Evolutionary conservation across 805 yeast genomes (phyloP), one percentile per base, ranked within the genome.

Genomic region (Yamadazyma akitaensis): DNA sequence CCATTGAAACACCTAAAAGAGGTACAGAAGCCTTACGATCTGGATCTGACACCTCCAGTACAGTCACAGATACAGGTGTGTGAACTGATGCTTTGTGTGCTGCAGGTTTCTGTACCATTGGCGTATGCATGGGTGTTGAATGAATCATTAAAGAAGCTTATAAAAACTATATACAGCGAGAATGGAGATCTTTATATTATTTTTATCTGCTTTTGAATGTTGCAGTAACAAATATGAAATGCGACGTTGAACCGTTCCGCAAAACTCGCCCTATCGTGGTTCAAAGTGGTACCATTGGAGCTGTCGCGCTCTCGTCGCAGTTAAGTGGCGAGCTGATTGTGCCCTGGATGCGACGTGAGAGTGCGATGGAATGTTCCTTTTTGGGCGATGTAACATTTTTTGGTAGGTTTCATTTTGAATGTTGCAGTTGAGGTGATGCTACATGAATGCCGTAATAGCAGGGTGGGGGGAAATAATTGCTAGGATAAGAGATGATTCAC

Each of bases 221-320:
- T 38, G 41, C 41, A 38, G 41, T 38, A 38, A 38, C 41, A 25
- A 16, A 28, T 13, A 3, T 37, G 24, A 38, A 38, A 38, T 38
- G 41, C 41, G 41, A 38, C 41, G 24, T 38, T 7, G n/a, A 38
- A 14, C 19, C 19, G 41, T 26, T 13, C 14, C 39, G 24, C 13
- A 7, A 34, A 11, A 18, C 37, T 34, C 13, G 21, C 14, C 35
- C 14, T 32, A 32, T 17, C 35, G 13, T 21, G 4, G 24, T 5
- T 5, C 24, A 21, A 7, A 21, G 7, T 28, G 32, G 32, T 13
- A 5, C 32, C 32, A 11, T n/a, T 21, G 24, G 24, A 7, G 24
- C 4, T 21, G 7, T 21, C 24, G 24, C 24, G 24, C 24, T 7
- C 24, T 21, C 7, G n/a, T n/a, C n/a, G n/a, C n/a, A n/a, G n/a